Evolutionary conservation across 2,329 filamentous ascomycete genomes (phyloP).

Genomic region (Didymella sp.): DNA sequence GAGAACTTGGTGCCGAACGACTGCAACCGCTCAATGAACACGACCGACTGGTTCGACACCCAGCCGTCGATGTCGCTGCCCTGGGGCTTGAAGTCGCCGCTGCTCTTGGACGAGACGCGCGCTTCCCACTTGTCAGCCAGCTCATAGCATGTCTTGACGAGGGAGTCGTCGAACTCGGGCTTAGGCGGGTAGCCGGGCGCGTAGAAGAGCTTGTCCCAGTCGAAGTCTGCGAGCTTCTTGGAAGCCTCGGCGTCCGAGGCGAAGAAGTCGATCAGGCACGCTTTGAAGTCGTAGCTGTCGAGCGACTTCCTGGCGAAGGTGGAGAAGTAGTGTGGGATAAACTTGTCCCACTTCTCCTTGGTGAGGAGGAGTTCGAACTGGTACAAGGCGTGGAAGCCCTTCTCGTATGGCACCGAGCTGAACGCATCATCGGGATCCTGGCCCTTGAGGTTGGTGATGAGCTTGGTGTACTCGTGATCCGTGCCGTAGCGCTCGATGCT

Average conservation of each 20-base stretch:
- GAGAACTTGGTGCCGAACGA: conserved; percentile 69
- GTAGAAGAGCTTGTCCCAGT: conserved; percentile 93
- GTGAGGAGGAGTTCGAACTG: conserved; percentile 86
- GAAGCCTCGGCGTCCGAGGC: conserved; percentile 66
- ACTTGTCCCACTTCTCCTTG: conserved; percentile 87
- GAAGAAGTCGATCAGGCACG: conserved; percentile 87
- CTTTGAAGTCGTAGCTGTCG: conserved; percentile 93
- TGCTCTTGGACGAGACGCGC: conserved; percentile 39
- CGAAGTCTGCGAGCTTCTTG: conserved; percentile 72
- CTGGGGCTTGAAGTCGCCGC: conserved; percentile 64
- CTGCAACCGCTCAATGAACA: conserved; percentile 85
- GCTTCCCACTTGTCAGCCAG: conserved; percentile 83
- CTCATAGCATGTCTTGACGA: conserved; percentile 84
- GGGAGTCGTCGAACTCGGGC: conserved; percentile 85
- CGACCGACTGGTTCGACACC: conserved; percentile 86
- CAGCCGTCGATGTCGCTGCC: conserved; percentile 74
- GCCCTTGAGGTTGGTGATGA: conserved; percentile 85
- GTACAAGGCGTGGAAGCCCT: conserved; percentile 94
- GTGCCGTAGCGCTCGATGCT: conserved; percentile 78
- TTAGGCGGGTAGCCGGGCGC: conserved; percentile 87
- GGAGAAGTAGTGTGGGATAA: conserved; percentile 94
- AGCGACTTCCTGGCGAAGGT: conserved; percentile 85
- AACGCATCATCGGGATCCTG: conserved; percentile 97
- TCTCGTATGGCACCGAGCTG: conserved; percentile 91
- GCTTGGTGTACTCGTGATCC: conserved; percentile 91